phyloP scores from a whole-genome alignment of 306 rosid genomes.

The Lathyrus tuberosus region DNA sequence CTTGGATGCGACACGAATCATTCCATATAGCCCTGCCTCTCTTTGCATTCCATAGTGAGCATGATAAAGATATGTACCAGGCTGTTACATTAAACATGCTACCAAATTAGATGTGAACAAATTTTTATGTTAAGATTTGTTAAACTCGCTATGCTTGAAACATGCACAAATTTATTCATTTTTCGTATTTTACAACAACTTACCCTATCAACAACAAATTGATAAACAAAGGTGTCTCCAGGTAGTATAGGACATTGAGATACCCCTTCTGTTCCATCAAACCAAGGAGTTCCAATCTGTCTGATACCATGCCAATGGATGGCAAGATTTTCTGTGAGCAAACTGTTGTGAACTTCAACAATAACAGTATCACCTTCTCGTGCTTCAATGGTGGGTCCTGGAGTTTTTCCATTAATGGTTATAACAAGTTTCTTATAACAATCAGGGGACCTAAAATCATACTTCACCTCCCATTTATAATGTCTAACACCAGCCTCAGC shows the following conservation, averaged over 20 bases:
- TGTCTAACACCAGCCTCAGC: slow-evolving; percentile 60
- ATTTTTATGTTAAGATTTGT: not conserved
- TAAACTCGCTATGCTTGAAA: no score
- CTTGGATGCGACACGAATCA: slow-evolving; percentile 63
- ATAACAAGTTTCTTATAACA: slow-evolving; percentile 71
- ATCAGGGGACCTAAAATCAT: slow-evolving; percentile 76
- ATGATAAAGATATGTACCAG: slow-evolving; percentile 86
- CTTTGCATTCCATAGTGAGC: slow-evolving; percentile 97
- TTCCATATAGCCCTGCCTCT: slow-evolving; percentile 77
- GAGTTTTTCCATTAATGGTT: slow-evolving; percentile 72
- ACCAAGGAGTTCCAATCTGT: slow-evolving; percentile 96
- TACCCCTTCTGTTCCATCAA: slow-evolving; percentile 92
- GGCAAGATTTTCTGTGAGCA: slow-evolving; percentile 73
- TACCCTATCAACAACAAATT: slow-evolving; percentile 87
- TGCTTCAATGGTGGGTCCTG: slow-evolving; percentile 86
- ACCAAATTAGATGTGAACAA: not conserved
- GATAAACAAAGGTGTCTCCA: slow-evolving; percentile 74
- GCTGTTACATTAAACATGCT: slow-evolving; percentile 42
- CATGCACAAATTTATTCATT: no score
- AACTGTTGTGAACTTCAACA: slow-evolving; percentile 68
- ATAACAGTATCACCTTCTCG: slow-evolving; percentile 73
- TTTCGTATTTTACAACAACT: not conserved
- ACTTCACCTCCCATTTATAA: slow-evolving; percentile 74
- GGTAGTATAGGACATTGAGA: slow-evolving; percentile 83
- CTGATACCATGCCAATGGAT: slow-evolving; percentile 95